A percentile compares a stretch with the other conserved stretches of the same genome.
Conservation (phyloP, 495 filamentous ascomycete species). For the Glonium stellatum region DNA sequence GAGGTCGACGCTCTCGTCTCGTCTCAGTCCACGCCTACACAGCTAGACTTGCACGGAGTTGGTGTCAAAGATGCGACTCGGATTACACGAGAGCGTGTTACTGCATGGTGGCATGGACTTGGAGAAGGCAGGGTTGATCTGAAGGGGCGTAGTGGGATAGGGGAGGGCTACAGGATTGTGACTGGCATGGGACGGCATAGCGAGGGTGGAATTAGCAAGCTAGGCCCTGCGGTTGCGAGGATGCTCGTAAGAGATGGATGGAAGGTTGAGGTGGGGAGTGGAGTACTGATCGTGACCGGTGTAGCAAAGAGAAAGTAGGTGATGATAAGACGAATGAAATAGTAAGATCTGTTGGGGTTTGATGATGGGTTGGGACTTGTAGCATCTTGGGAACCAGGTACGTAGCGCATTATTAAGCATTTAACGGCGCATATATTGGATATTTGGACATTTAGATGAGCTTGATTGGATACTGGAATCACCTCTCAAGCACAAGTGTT, state of each 20-base stretch:
- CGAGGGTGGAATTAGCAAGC: constrained; percentile 60
- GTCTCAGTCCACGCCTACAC: constrained; percentile 47
- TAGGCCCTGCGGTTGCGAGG: constrained; percentile 75
- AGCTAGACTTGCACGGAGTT: constrained; percentile 79
- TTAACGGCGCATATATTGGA: too few species aligned
- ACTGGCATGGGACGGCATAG: constrained; percentile 77
- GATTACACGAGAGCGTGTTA: constrained; percentile 61
- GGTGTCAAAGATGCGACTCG: constrained; percentile 69
- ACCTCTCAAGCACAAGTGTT: too few species aligned
- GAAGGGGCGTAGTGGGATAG: constrained; percentile 34
- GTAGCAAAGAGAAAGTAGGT: constrained; percentile 18
- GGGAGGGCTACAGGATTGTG: constrained; percentile 58
- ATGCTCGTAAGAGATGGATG: constrained; percentile 74
- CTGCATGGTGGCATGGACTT: constrained; percentile 71
- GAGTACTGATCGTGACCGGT: constrained; percentile 59
- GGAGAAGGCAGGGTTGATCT: constrained; percentile 51
- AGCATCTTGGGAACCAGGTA: too few species aligned
- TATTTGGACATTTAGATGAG: too few species aligned
- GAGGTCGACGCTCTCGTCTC: constrained; percentile 58
- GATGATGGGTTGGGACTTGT: too few species aligned
- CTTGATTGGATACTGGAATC: too few species aligned
- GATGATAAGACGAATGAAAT: neutral
- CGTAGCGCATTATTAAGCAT: too few species aligned
- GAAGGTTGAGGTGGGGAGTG: constrained; percentile 64
- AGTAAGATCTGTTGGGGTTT: too few species aligned